Conservation (phyloP, 2,329 filamentous ascomycete genomes). For the Fusarium fujikuroi region DNA sequence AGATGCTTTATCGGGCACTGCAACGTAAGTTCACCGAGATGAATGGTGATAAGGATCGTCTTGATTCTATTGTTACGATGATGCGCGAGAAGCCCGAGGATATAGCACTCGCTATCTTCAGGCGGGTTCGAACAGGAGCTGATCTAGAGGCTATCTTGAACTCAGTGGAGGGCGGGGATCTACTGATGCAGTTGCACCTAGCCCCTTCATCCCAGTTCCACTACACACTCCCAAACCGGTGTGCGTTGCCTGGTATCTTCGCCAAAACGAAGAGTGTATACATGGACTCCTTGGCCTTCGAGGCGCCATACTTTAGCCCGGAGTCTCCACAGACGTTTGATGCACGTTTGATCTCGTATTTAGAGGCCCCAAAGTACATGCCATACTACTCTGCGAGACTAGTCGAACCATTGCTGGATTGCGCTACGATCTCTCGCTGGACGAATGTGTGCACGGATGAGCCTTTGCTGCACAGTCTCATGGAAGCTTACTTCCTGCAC, state of each 20-base stretch:
- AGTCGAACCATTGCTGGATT: background rate
- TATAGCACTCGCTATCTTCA: background rate
- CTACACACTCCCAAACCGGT: background rate
- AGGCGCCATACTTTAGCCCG: background rate
- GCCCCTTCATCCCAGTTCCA: background rate
- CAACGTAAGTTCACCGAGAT: background rate
- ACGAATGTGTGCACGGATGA: background rate
- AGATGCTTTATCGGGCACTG: background rate
- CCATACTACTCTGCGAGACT: background rate
- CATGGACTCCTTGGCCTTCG: background rate
- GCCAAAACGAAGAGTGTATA: background rate
- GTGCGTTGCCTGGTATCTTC: background rate
- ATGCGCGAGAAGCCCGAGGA: background rate
- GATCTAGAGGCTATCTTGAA: background rate
- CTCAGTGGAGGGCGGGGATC: background rate
- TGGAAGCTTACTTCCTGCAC: background rate
- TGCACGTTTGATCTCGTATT: background rate
- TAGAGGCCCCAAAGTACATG: background rate
- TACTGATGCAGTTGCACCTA: background rate
- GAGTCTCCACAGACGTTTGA: background rate
- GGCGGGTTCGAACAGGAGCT: background rate
- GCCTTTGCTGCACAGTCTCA: background rate
- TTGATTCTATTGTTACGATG: background rate
- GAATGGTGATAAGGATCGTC: background rate
- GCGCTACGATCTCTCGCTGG: background rate